phyloP scores from a whole-genome alignment of 768 basidiomycete species.

The Leccinum incarnatum region DNA sequence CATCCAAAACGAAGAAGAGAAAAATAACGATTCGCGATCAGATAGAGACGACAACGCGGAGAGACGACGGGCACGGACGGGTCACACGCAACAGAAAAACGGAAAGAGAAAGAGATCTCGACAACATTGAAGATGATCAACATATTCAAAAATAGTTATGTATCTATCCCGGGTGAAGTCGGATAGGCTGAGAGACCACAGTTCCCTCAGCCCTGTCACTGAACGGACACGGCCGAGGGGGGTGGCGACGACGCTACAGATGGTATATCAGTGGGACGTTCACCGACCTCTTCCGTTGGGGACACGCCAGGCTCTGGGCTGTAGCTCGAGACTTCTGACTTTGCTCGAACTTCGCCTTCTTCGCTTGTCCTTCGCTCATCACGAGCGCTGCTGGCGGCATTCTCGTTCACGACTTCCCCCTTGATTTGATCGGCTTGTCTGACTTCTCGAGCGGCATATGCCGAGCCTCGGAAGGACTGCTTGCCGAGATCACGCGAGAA shows the following conservation, averaged over 20 bases:
- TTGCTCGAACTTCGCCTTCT: conserved; percentile 12
- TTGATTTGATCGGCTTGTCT: conserved; percentile 18
- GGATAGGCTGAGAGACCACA: conserved; percentile 4
- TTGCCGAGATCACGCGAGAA: conserved; percentile 32
- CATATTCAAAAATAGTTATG: conserved; percentile 33
- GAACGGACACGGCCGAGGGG: conserved; percentile 29
- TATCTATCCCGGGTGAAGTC: conserved; percentile 23
- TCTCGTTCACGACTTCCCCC: conserved; percentile 21
- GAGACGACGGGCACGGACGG: conserved; percentile 6
- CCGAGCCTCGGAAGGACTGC: conserved; percentile 22
- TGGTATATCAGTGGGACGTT: conserved; percentile 22
- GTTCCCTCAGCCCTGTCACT: conserved; percentile 15
- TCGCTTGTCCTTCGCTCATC: conserved; percentile 10
- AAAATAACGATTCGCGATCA: conserved; percentile 4
- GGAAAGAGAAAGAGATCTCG: background rate
- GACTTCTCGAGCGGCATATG: conserved; percentile 26
- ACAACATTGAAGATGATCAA: conserved; percentile 33
- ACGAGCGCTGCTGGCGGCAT: conserved; percentile 7
- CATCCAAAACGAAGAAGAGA: conserved; percentile 13
- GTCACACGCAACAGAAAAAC: conserved; percentile 14
- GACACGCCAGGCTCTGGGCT: conserved; percentile 21
- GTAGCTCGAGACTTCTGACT: conserved; percentile 13
- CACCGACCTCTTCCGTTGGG: conserved; percentile 23
- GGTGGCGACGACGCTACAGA: conserved; percentile 30
- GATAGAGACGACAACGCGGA: conserved; percentile 9